A percentile compares a stretch with the other conserved stretches of the same genome.
Conservation (phyloP, 2,329 filamentous ascomycete genomes). For the Penicillium digitatum region DNA sequence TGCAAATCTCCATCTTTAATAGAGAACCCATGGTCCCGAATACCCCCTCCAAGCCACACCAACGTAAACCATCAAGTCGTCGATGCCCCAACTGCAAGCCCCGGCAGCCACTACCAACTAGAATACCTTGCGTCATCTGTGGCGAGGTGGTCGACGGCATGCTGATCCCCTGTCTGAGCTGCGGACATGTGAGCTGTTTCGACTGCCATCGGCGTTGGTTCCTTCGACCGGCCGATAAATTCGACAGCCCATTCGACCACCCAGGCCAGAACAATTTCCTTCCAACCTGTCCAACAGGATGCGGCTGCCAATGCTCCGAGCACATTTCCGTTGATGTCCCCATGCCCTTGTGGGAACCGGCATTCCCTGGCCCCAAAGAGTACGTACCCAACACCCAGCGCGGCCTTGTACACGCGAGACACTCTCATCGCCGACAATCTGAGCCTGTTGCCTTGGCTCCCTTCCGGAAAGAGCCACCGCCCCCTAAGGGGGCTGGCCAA, state of each 20-base stretch:
- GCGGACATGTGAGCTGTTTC: constrained; percentile 48
- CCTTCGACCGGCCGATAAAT: constrained; percentile 18
- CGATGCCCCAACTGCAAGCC: constrained; percentile 39
- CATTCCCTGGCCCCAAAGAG: constrained; percentile 11
- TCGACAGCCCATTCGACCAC: constrained; percentile 10
- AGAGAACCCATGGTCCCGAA: constrained; percentile 17
- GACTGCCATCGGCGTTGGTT: constrained; percentile 45
- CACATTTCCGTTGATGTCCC: constrained; percentile 34
- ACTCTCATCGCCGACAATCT: constrained; percentile 18
- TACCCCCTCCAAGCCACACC: constrained; percentile 20
- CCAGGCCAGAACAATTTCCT: constrained; percentile 15
- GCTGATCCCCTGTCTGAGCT: constrained; percentile 46
- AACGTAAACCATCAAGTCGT: constrained; percentile 13
- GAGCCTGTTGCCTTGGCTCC: constrained; percentile 16
- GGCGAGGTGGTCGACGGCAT: constrained; percentile 43
- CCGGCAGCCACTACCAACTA: constrained; percentile 31
- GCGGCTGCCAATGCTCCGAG: constrained; percentile 46
- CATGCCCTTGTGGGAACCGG: constrained; percentile 25
- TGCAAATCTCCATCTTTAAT: constrained; percentile 38
- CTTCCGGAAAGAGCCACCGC: constrained; percentile 11
- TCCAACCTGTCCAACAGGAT: constrained; percentile 44
- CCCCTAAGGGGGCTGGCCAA: constrained; percentile 22
- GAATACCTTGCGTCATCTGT: constrained; percentile 45
- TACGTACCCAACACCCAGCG: not conserved
- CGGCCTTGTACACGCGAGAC: constrained; percentile 16